Percentiles rank a stretch among this genome's conserved stretches.
phyloP scores from a whole-genome alignment of 768 basidiomycete species.

The Mycena haematopus region DNA sequence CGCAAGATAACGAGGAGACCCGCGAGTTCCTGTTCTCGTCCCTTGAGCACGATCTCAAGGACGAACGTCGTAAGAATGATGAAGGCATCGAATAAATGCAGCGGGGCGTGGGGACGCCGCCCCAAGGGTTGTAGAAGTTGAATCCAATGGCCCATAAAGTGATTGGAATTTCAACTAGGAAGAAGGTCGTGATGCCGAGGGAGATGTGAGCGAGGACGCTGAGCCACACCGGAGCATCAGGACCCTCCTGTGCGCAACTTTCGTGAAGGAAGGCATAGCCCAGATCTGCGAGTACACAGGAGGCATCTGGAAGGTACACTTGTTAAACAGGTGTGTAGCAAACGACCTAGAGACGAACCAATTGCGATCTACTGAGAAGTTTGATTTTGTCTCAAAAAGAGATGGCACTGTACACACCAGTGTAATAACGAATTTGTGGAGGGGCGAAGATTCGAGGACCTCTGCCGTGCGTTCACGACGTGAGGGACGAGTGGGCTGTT shows the following conservation, averaged over 20 bases:
- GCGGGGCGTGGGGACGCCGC: constrained; percentile 56
- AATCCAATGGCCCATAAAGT: constrained; percentile 69
- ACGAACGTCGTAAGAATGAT: constrained; percentile 78
- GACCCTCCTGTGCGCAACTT: constrained; percentile 50
- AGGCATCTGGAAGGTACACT: constrained; percentile 62
- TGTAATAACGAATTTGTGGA: constrained; percentile 64
- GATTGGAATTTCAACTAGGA: constrained; percentile 80
- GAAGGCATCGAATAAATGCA: constrained; percentile 79
- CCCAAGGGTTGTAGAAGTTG: constrained; percentile 68
- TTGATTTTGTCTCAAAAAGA: neutral
- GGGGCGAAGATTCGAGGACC: constrained; percentile 55
- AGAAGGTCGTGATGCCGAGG: constrained; percentile 70
- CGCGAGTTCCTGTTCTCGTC: constrained; percentile 73
- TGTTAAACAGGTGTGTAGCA: constrained; percentile 36
- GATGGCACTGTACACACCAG: constrained; percentile 51
- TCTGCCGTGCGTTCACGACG: constrained; percentile 47
- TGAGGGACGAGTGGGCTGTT: constrained; percentile 5
- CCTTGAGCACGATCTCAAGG: constrained; percentile 72
- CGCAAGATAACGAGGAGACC: constrained; percentile 75
- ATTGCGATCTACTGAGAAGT: constrained; percentile 32
- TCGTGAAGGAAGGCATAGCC: constrained; percentile 68
- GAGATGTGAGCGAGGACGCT: constrained; percentile 67
- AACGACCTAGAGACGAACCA: constrained; percentile 8
- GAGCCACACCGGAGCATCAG: constrained; percentile 65
- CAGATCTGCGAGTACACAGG: constrained; percentile 76